Percentiles rank a stretch among this genome's conserved stretches.
Conservation (phyloP, 257 asterid genomes). For the Solanum infundibuliforme region DNA sequence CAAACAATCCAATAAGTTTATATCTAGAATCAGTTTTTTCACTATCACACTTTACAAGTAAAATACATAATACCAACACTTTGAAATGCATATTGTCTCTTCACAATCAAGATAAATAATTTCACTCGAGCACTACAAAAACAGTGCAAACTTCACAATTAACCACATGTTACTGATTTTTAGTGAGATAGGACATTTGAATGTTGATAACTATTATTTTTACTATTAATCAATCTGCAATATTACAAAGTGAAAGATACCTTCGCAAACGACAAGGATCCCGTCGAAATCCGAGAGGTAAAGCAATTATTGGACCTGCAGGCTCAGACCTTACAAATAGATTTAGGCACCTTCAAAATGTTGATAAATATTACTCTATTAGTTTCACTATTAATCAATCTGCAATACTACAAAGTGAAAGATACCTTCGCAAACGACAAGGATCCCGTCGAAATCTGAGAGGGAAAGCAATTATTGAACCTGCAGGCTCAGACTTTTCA, state of each 20-base stretch:
- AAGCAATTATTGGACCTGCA: slow-evolving; percentile 62
- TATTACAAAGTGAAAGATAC: slow-evolving; percentile 17
- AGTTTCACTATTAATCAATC: not conserved
- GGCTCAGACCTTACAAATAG: slow-evolving; percentile 33
- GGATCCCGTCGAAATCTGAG: slow-evolving; percentile 73
- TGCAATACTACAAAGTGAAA: not conserved
- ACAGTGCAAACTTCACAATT: not conserved
- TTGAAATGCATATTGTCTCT: not conserved
- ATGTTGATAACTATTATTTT: not conserved
- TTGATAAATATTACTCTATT: not conserved
- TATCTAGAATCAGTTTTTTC: not conserved
- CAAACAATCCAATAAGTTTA: not conserved
- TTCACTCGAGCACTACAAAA: not conserved
- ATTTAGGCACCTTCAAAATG: not conserved
- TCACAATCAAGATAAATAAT: not conserved
- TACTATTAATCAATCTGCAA: not conserved
- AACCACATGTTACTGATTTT: not conserved
- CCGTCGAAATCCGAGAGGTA: slow-evolving; percentile 60
- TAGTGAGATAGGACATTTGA: not conserved
- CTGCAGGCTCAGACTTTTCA: slow-evolving; percentile 34
- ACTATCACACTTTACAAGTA: not conserved
- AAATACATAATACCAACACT: not conserved
- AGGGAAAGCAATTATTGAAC: slow-evolving; percentile 57
- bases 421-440: slow-evolving; percentile 77
- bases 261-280: slow-evolving; percentile 91